Base-by-base conservation (phyloP, 768 basidiomycete species). In the Epithele typhae region DNA sequence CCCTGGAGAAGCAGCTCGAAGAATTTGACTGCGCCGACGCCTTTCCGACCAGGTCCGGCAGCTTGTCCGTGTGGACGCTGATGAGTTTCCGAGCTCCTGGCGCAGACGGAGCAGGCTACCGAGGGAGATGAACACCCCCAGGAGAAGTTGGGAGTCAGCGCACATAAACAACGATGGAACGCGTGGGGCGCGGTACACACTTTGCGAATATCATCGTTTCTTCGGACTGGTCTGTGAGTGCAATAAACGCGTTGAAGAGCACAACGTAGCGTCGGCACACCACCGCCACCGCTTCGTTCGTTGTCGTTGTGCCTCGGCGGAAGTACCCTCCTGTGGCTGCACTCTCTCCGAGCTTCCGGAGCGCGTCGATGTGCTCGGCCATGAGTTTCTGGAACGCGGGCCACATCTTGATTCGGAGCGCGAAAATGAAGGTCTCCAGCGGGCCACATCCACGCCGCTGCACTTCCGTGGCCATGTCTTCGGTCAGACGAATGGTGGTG, bases 191-290 rank as follows among this genome's bases (percentile, higher is more conserved):
- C n/a, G n/a, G n/a, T n/a, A 61, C 82, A 55, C 59, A 95, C 95
- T 93, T 93, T 19, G 87, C 81, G 59, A 96, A 96, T 38, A 98
- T 87, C 93, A 97, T 96, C 8, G 90, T 90, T 62, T 96, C 94
- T 55, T 96, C 92, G 34, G 82, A 84, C 50, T 88, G 84, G 32
- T 77, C 78, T 3, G 88, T 90, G 53, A 99, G 68, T 23, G 80
- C 77, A 18, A 94, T 81, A 52, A 93, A 81, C 2, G 86, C 81
- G 49, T 82, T 84, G 72, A 98, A 98, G 58, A 96, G 62, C 14
- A 71, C 70, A 12, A 84, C 74, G 64, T 98, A 99, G 47, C 82
- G 79, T 40, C 73, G 75, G 61, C 86, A 88, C 12, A 93, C 79
- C 87, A 76, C 54, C 24, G 77, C 64, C 4, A 96, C 82, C 25